Percentiles rank a stretch among this genome's conserved stretches.
Evolutionary conservation across 2,329 filamentous ascomycete species (phyloP).

Genomic region (Mycocentrospora acerina): DNA sequence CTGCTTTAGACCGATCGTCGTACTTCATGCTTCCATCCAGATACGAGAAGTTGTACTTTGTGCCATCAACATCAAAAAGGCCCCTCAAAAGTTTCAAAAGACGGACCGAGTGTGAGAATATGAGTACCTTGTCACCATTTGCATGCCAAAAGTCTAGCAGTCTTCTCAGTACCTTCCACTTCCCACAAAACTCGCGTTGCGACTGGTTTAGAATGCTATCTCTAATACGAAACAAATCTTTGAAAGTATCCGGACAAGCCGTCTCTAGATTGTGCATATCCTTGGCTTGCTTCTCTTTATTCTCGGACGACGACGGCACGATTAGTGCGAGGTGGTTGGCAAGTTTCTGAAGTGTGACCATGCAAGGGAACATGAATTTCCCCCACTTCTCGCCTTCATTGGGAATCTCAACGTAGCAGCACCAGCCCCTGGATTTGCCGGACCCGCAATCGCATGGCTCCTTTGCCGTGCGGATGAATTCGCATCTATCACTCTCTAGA

Average conservation of each 20-base stretch:
- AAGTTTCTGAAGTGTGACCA: constrained; percentile 80
- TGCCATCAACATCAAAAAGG: constrained; percentile 76
- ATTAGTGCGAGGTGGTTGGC: constrained; percentile 91
- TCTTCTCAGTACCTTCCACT: constrained; percentile 90
- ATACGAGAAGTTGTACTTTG: constrained; percentile 84
- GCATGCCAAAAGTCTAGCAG: constrained; percentile 86
- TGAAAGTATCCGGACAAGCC: constrained; percentile 75
- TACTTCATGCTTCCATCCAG: constrained; percentile 83
- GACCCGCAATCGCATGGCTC: constrained; percentile 71
- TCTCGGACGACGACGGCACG: constrained; percentile 67
- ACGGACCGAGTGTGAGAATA: constrained; percentile 91
- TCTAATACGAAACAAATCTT: constrained; percentile 69
- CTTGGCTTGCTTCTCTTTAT: constrained; percentile 71
- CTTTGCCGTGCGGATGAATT: constrained; percentile 66
- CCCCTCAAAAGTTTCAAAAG: constrained; percentile 81
- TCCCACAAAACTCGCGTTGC: constrained; percentile 90
- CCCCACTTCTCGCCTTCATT: constrained; percentile 65
- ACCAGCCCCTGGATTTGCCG: constrained; percentile 75
- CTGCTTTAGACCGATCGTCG: constrained; percentile 76
- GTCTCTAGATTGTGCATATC: constrained; percentile 73
- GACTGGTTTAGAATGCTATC: constrained; percentile 80
- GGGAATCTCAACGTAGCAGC: constrained; percentile 65
- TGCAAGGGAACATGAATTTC: constrained; percentile 78
- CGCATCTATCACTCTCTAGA: constrained; percentile 69
- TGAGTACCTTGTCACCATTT: constrained; percentile 89